phyloP scores from a whole-genome alignment of 768 basidiomycete genomes.

The Termitomyces sp. region DNA sequence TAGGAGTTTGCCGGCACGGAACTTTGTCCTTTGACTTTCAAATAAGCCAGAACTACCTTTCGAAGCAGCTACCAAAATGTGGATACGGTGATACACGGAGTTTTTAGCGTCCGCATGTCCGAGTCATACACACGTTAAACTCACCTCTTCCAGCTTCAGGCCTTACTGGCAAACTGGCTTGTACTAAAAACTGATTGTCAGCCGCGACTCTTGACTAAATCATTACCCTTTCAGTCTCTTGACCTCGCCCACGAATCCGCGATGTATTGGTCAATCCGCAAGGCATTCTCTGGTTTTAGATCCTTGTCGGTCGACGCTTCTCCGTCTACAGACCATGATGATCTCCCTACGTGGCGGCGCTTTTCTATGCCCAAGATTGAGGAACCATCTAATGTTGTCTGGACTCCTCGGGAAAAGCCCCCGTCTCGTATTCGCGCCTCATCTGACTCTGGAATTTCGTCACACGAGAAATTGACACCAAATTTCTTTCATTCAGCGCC shows the following conservation, averaged over 20 bases:
- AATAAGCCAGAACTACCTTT: no score
- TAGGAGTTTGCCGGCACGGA: no score
- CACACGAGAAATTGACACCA: not conserved
- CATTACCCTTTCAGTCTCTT: not conserved
- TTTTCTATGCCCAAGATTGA: conserved; percentile 10
- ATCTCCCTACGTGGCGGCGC: not conserved
- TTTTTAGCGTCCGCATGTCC: no score
- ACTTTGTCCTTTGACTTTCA: no score
- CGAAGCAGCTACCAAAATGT: no score
- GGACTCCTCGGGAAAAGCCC: not conserved
- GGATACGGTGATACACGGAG: no score
- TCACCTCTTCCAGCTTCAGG: no score
- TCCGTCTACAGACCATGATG: not conserved
- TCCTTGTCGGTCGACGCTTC: conserved; percentile 3
- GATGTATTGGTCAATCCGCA: conserved; percentile 13
- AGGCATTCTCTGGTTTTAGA: conserved; percentile 11
- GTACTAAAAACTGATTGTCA: not conserved
- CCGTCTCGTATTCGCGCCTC: not conserved
- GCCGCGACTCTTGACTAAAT: not conserved
- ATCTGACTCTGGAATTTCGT: not conserved
- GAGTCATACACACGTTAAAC: no score
- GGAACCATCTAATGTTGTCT: not conserved
- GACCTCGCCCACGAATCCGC: not conserved
- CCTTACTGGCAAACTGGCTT: not conserved
- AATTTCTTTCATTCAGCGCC: not conserved